Conservation (phyloP, 208 protist species). For the Polymyxa betae region DNA sequence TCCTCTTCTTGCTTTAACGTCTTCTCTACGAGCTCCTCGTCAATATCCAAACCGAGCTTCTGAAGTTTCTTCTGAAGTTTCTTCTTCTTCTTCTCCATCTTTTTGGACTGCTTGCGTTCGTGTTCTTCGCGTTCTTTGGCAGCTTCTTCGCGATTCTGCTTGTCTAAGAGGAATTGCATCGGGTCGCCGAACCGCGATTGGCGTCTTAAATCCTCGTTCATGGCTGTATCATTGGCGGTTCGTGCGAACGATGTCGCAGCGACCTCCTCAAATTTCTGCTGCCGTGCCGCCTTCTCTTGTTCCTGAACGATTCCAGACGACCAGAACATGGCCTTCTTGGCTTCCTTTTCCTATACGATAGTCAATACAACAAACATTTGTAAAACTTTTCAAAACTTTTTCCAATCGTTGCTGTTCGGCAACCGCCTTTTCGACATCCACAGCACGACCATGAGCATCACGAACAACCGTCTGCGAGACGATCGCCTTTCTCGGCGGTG, state of each 20-base stretch:
- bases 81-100: not conserved
- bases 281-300: not conserved
- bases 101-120: not conserved
- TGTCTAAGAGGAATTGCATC: not conserved
- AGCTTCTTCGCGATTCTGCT: not conserved
- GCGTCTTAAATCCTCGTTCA: slow-evolving; percentile 4
- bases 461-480: not conserved
- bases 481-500: not conserved
- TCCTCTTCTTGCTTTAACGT: not conserved
- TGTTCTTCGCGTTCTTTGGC: not conserved
- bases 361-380: not conserved
- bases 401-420: not conserved
- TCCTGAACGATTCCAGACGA: slow-evolving; percentile 30
- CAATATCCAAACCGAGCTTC: not conserved
- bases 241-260: not conserved
- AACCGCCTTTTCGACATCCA: slow-evolving; percentile 35
- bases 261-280: not conserved
- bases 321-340: slow-evolving; percentile 45
- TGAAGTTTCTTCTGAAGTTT: slow-evolving; percentile 1
- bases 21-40: not conserved
- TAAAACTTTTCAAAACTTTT: too few species aligned
- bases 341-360: slow-evolving; percentile 12
- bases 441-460: slow-evolving; percentile 5
- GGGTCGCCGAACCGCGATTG: slow-evolving; percentile 1
- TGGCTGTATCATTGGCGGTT: slow-evolving; percentile 2